Evolutionary conservation across 495 filamentous ascomycete species (phyloP).

Genomic region (Penicillium diatomitis): DNA sequence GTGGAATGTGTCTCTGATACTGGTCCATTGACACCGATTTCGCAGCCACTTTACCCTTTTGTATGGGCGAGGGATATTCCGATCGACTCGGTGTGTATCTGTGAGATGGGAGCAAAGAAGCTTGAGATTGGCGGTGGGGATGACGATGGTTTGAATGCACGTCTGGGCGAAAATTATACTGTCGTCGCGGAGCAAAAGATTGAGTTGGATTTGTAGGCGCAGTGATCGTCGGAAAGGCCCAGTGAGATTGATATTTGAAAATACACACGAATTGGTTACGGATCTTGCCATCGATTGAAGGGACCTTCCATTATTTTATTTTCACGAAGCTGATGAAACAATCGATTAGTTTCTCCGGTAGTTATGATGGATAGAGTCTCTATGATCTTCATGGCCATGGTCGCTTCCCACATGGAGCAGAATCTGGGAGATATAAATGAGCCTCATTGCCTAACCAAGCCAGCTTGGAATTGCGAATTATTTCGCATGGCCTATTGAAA

Average conservation of each 20-base stretch:
- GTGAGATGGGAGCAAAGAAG: slow-evolving; percentile 69
- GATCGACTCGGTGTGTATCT: slow-evolving; percentile 59
- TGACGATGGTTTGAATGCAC: slow-evolving; percentile 18
- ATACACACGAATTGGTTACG: too few relatives aligned
- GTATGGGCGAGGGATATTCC: slow-evolving; percentile 55
- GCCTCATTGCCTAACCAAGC: slow-evolving; percentile 8
- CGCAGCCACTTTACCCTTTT: slow-evolving; percentile 15
- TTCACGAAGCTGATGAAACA: too few relatives aligned
- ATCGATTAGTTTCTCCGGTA: too few relatives aligned
- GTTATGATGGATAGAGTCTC: neutral
- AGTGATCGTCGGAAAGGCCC: neutral
- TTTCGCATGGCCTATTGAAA: neutral
- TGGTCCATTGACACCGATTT: neutral
- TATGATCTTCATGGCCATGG: slow-evolving; percentile 5
- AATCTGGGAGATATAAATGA: neutral
- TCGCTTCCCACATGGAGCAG: slow-evolving; percentile 4
- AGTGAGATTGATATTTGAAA: too few relatives aligned
- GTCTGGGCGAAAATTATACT: slow-evolving; percentile 35
- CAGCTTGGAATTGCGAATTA: slow-evolving; percentile 8
- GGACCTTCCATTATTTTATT: too few relatives aligned
- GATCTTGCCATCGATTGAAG: too few relatives aligned
- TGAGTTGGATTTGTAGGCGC: neutral
- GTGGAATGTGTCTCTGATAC: neutral
- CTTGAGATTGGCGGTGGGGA: slow-evolving; percentile 22
- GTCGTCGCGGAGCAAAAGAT: slow-evolving; percentile 30